Percentiles rank a stretch among this genome's conserved stretches.
Evolutionary conservation across 352 stramenopile species (phyloP).

Genomic region (Pythium biforme): DNA sequence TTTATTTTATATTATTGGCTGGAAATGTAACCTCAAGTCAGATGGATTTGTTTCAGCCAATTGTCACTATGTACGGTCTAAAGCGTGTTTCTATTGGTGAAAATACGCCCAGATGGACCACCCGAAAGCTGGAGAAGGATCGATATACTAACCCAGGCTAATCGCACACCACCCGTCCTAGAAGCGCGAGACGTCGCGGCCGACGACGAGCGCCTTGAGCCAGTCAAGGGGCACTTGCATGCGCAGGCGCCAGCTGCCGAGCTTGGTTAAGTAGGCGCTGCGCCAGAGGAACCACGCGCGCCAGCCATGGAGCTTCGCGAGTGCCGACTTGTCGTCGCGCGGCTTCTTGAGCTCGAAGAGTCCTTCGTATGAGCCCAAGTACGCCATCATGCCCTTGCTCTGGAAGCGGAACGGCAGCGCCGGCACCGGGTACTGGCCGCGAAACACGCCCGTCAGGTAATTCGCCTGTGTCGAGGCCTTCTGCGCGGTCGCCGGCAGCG

Average conservation of each 20-base stretch:
- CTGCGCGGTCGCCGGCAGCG: slow-evolving; percentile 91
- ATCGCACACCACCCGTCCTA: too few relatives aligned
- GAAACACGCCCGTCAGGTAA: slow-evolving; percentile 59
- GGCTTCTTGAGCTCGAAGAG: slow-evolving; percentile 79
- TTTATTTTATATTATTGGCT: slow-evolving; percentile 22
- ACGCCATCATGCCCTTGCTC: slow-evolving; percentile 93
- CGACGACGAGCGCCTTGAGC: slow-evolving; percentile 96
- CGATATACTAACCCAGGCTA: slow-evolving; percentile 1
- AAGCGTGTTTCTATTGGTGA: slow-evolving; percentile 8
- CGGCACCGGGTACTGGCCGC: slow-evolving; percentile 47
- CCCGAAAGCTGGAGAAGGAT: slow-evolving; percentile 10
- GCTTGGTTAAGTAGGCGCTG: slow-evolving; percentile 95
- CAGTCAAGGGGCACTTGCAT: slow-evolving; percentile 96
- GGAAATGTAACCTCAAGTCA: slow-evolving; percentile 2
- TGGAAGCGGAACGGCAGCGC: slow-evolving; percentile 67
- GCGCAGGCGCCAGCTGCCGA: slow-evolving; percentile 91
- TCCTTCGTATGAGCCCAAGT: slow-evolving; percentile 91
- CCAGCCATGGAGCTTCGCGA: slow-evolving; percentile 79
- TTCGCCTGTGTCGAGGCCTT: slow-evolving; percentile 84
- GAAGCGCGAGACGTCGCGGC: slow-evolving; percentile 94
- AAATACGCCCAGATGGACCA: slow-evolving; percentile 4
- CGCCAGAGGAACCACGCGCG: slow-evolving; percentile 92
- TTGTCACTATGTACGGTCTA: neutral
- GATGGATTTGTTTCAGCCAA: neutral
- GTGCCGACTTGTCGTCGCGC: slow-evolving; percentile 35